Evolutionary conservation across 2,329 filamentous ascomycete genomes (phyloP).

Genomic region (Sporothrix protearum): DNA sequence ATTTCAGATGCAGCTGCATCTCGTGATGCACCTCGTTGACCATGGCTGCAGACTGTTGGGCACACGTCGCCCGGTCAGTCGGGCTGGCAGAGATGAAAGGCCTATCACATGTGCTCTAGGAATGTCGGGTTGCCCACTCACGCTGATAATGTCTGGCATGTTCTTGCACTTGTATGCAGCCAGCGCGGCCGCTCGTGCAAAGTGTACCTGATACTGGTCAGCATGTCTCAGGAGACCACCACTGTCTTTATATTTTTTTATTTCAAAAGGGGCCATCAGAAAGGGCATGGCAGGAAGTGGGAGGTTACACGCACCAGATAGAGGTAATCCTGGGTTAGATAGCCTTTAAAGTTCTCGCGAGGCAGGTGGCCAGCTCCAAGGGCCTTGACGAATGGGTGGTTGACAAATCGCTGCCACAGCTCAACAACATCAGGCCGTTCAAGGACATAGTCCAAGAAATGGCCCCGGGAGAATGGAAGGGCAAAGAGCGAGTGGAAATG

Average conservation of each 20-base stretch:
- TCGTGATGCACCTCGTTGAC: conserved; percentile 75
- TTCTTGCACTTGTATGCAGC: conserved; percentile 79
- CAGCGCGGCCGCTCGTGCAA: conserved; percentile 79
- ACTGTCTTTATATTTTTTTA: neutral
- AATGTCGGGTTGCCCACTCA: conserved; percentile 39
- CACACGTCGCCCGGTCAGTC: neutral
- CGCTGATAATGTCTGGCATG: conserved; percentile 67
- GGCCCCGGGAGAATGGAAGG: conserved; percentile 66
- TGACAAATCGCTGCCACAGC: conserved; percentile 71
- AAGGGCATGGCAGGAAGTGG: too few species aligned
- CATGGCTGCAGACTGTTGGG: conserved; percentile 47
- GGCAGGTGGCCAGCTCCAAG: conserved; percentile 74
- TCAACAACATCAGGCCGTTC: conserved; percentile 67
- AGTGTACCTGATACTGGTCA: conserved; percentile 50
- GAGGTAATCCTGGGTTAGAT: conserved; percentile 88
- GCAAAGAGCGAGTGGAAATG: conserved; percentile 71
- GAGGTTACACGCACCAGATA: conserved; percentile 63
- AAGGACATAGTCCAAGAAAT: conserved; percentile 80
- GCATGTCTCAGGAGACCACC: neutral
- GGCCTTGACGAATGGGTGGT: conserved; percentile 77
- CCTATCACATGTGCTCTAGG: neutral
- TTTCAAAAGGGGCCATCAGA: neutral
- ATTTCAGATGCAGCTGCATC: conserved; percentile 74
- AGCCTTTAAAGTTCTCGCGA: conserved; percentile 75
- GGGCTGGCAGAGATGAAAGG: neutral